Conservation (phyloP, 2,329 filamentous ascomycete genomes). For the Trichophyton rubrum region DNA sequence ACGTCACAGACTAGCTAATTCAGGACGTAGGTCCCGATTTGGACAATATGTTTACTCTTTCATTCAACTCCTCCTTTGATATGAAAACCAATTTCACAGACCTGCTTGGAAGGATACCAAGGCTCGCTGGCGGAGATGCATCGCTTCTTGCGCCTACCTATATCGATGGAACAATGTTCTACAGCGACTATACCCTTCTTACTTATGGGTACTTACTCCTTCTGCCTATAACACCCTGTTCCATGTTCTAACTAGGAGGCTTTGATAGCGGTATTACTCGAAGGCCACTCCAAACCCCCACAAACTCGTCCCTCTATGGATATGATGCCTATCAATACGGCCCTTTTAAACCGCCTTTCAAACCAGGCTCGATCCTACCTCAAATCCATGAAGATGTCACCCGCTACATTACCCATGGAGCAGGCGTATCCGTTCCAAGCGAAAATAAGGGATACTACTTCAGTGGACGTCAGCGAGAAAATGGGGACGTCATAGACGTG, state of each 20-base stretch:
- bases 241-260: not conserved
- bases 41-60: slow-evolving; percentile 41
- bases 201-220: slow-evolving; percentile 43
- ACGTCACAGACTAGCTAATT: not conserved
- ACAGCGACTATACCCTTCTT: slow-evolving; percentile 51
- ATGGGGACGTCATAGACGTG: slow-evolving; percentile 37
- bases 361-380: slow-evolving; percentile 29
- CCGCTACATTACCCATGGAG: slow-evolving; percentile 53
- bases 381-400: slow-evolving; percentile 36
- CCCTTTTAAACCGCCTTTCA: slow-evolving; percentile 31
- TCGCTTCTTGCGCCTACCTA: slow-evolving; percentile 47
- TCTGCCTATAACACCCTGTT: not conserved
- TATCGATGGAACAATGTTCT: slow-evolving; percentile 51
- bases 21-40: not conserved
- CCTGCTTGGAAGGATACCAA: slow-evolving; percentile 40
- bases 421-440: slow-evolving; percentile 51
- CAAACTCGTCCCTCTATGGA: slow-evolving; percentile 26
- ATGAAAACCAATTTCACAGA: slow-evolving; percentile 41
- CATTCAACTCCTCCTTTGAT: slow-evolving; percentile 47
- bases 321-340: slow-evolving; percentile 47
- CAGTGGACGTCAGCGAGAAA: slow-evolving; percentile 45
- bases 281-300: too few relatives aligned
- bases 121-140: slow-evolving; percentile 35
- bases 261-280: slow-evolving; percentile 36
- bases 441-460: slow-evolving; percentile 64